Evolutionary conservation across 805 yeast species (phyloP).

Genomic region (Wickerhamomyces sydowiorum): DNA sequence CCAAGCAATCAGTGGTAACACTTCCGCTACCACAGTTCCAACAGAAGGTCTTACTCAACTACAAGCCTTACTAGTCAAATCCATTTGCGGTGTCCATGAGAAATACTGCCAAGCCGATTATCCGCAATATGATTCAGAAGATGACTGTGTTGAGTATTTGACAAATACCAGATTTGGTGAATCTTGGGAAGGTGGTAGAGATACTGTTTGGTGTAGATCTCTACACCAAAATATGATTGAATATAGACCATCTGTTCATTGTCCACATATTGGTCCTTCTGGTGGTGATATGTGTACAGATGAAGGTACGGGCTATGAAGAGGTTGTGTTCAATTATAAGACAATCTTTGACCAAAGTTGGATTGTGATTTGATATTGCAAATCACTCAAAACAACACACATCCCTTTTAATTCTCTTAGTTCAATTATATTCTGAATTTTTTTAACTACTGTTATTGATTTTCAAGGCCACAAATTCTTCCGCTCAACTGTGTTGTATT

Average conservation of each 20-base stretch:
- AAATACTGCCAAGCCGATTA: slow-evolving; percentile 14
- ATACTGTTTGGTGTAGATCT: slow-evolving; percentile 21
- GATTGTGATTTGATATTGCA: not conserved
- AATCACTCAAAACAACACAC: too few relatives aligned
- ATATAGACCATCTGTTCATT: slow-evolving; percentile 18
- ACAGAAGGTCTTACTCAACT: slow-evolving; percentile 1
- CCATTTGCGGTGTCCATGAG: slow-evolving; percentile 16
- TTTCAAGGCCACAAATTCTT: too few relatives aligned
- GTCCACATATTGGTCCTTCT: slow-evolving; percentile 20
- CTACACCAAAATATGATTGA: slow-evolving; percentile 21
- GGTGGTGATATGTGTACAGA: slow-evolving; percentile 24
- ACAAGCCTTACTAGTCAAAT: slow-evolving; percentile 8
- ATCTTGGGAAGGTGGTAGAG: slow-evolving; percentile 21
- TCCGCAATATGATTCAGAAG: slow-evolving; percentile 11
- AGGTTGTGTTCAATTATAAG: slow-evolving; percentile 1
- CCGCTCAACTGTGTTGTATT: too few relatives aligned
- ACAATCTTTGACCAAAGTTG: not conserved
- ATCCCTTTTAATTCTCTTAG: too few relatives aligned
- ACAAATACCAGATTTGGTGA: slow-evolving; percentile 11
- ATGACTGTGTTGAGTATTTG: slow-evolving; percentile 11
- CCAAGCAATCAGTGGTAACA: slow-evolving; percentile 2
- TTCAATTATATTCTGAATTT: too few relatives aligned
- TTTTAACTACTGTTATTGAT: too few relatives aligned
- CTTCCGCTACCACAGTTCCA: not conserved
- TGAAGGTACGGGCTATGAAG: slow-evolving; percentile 11